Conservation (phyloP, 768 basidiomycete genomes). For the Postia placenta region DNA sequence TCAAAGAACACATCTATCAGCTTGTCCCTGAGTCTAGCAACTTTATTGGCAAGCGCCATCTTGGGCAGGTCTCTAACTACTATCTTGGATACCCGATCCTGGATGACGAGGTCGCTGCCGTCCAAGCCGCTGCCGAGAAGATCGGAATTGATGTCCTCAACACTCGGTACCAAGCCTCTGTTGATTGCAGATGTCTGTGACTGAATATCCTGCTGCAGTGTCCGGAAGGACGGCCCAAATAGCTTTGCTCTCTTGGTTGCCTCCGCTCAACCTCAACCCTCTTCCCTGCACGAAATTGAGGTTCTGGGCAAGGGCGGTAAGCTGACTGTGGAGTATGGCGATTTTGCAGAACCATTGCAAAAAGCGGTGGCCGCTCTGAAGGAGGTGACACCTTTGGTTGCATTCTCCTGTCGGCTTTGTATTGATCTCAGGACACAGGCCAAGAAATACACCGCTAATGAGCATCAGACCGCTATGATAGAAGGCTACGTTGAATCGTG, state of each 20-base stretch:
- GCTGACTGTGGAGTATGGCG: slow-evolving; percentile 69
- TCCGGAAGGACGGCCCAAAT: slow-evolving; percentile 58
- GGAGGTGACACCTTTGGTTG: slow-evolving; percentile 37
- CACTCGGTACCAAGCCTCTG: slow-evolving; percentile 51
- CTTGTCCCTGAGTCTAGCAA: slow-evolving; percentile 56
- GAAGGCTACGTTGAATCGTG: slow-evolving; percentile 76
- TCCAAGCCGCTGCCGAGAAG: slow-evolving; percentile 73
- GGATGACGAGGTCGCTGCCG: slow-evolving; percentile 72
- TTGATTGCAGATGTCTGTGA: not conserved
- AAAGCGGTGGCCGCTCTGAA: slow-evolving; percentile 50
- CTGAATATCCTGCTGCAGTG: slow-evolving; percentile 31
- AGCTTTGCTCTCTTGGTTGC: slow-evolving; percentile 73
- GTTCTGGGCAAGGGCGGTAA: slow-evolving; percentile 35
- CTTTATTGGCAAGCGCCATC: slow-evolving; percentile 72
- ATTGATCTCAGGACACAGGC: slow-evolving; percentile 37
- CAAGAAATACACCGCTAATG: slow-evolving; percentile 66
- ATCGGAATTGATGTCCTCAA: slow-evolving; percentile 73
- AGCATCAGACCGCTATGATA: slow-evolving; percentile 68
- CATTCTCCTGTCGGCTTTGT: not conserved
- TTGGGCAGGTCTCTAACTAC: slow-evolving; percentile 81
- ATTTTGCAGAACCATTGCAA: slow-evolving; percentile 53
- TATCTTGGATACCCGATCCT: slow-evolving; percentile 69
- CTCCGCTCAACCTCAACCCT: slow-evolving; percentile 44
- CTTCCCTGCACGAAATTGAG: slow-evolving; percentile 40
- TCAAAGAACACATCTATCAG: slow-evolving; percentile 73